Evolutionary conservation across 1,284 basidiomycete genomes (phyloP).

Genomic region (Fomitopsis betulina): DNA sequence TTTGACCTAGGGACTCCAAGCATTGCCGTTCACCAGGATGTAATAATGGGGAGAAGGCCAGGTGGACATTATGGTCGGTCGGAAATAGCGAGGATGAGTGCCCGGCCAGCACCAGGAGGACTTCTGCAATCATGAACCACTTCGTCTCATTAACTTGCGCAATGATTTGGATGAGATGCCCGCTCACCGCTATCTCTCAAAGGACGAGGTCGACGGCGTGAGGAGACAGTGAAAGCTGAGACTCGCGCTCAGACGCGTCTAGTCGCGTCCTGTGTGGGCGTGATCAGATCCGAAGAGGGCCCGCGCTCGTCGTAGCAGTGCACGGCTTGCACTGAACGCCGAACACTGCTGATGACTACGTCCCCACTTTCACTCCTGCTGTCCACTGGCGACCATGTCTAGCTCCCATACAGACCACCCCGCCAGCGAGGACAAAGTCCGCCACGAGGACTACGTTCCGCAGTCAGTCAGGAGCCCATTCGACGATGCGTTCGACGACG

Average conservation of each 20-base stretch:
- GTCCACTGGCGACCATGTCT: background rate
- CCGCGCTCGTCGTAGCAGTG: background rate
- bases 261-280: background rate
- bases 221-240: background rate
- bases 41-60: conserved; percentile 65
- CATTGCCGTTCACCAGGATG: conserved; percentile 85
- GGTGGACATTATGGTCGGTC: conserved; percentile 50
- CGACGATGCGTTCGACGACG: conserved; percentile 67
- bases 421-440: conserved; percentile 10
- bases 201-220: background rate
- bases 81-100: conserved; percentile 80
- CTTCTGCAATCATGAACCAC: conserved; percentile 71
- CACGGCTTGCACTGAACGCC: background rate
- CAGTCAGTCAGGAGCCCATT: conserved; percentile 26
- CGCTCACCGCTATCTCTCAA: background rate
- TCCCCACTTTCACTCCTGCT: background rate
- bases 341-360: background rate
- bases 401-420: conserved; percentile 12
- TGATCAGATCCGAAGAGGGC: background rate
- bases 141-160: conserved; percentile 4
- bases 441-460: background rate
- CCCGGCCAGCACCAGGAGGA: conserved; percentile 78
- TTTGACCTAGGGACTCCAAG: conserved; percentile 66
- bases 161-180: background rate
- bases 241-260: background rate